phyloP scores from a whole-genome alignment of 208 protist species.

The Giardia duodenalis region DNA sequence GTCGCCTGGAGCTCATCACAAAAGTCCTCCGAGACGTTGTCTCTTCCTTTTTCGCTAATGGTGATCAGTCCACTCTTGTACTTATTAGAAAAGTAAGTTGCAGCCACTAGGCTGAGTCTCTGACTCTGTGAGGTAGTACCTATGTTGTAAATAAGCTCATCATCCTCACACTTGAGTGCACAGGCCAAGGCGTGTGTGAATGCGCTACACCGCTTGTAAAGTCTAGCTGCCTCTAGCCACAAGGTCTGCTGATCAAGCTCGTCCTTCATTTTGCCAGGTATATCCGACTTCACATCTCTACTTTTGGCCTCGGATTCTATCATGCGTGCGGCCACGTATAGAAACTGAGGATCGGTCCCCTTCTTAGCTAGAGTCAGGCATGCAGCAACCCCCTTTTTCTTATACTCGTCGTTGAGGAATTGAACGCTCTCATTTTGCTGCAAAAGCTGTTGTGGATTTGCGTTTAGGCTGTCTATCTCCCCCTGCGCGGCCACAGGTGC shows the following conservation, averaged over 20 bases:
- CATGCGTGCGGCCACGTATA: neutral
- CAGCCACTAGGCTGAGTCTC: neutral
- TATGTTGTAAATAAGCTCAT: conserved; percentile 19
- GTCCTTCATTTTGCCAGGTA: too few species aligned
- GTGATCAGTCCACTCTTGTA: neutral
- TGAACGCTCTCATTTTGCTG: neutral
- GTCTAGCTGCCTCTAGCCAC: neutral
- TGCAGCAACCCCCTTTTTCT: neutral
- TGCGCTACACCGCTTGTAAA: neutral
- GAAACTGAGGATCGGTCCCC: neutral
- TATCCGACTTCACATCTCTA: neutral
- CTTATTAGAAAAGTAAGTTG: conserved; percentile 4
- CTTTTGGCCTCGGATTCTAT: neutral
- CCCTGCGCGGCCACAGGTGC: neutral
- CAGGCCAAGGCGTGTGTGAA: neutral
- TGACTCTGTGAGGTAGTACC: neutral
- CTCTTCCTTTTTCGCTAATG: neutral
- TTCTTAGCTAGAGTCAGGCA: neutral
- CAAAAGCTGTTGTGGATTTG: neutral
- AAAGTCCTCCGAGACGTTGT: neutral
- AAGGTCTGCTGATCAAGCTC: too few species aligned
- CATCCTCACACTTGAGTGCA: neutral
- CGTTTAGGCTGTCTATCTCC: neutral
- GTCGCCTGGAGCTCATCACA: neutral
- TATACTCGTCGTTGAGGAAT: neutral